Conservation (phyloP, 2,329 filamentous ascomycete species). For the Stagonosporopsis tanaceti region DNA sequence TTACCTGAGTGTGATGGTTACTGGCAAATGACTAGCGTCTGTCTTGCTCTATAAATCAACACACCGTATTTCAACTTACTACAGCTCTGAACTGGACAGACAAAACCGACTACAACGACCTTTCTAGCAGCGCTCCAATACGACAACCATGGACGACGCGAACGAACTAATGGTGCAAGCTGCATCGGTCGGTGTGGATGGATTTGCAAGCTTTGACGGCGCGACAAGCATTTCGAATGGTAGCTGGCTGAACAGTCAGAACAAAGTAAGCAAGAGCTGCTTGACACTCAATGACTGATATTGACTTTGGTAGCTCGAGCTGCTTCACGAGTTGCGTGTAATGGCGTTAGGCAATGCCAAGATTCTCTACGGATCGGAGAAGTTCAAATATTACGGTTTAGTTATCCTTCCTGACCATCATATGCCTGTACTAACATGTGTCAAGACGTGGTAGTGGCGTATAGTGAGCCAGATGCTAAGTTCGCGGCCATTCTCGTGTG, state of each 20-base stretch:
- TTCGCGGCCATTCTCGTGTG: conserved; percentile 95
- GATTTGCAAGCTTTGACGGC: not conserved
- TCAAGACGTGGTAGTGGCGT: conserved; percentile 30
- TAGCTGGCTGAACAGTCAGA: conserved; percentile 11
- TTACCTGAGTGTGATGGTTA: not conserved
- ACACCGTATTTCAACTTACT: not conserved
- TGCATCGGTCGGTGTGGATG: conserved; percentile 3
- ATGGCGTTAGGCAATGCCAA: conserved; percentile 35
- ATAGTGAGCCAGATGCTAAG: conserved; percentile 54
- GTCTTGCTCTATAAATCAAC: not conserved
- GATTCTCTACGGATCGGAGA: conserved; percentile 39
- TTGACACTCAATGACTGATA: not conserved
- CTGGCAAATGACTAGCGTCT: not conserved
- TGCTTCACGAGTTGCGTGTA: conserved; percentile 7
- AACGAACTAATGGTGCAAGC: conserved; percentile 11
- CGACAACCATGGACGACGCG: not conserved
- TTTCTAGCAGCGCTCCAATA: not conserved
- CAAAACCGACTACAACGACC: too few relatives aligned
- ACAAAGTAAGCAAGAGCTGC: not conserved
- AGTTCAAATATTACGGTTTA: conserved; percentile 35
- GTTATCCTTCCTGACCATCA: not conserved
- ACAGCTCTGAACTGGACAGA: too few relatives aligned
- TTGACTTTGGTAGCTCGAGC: conserved; percentile 9
- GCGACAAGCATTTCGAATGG: not conserved
- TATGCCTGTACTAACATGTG: conserved; percentile 3